Conservation (phyloP, 805 yeast species). For the Lachancea mirantina region DNA sequence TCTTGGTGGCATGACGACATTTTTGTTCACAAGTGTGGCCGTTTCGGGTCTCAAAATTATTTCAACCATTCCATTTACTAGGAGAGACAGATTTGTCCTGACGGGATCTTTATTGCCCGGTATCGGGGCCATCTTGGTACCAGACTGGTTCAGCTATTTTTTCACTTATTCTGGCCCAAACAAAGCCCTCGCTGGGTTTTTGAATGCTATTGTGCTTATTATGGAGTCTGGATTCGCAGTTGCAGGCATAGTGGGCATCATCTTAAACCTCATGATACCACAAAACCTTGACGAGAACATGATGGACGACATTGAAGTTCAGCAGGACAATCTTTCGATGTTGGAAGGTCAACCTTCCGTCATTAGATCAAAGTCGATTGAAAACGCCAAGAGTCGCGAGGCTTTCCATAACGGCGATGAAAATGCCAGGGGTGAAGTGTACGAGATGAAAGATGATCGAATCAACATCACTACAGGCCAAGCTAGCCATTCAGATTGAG, state of each 20-base stretch:
- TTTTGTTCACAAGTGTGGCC: conserved; percentile 68
- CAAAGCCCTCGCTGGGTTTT: conserved; percentile 49
- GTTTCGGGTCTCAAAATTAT: conserved; percentile 68
- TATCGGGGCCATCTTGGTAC: conserved; percentile 57
- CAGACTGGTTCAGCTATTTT: conserved; percentile 55
- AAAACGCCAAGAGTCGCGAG: conserved; percentile 14
- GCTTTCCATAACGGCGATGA: no score
- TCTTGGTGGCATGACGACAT: conserved; percentile 84
- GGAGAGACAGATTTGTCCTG: conserved; percentile 67
- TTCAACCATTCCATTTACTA: conserved; percentile 44
- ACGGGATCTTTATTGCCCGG: conserved; percentile 63
- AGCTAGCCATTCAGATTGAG: conserved; percentile 4
- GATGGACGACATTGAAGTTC: conserved; percentile 22
- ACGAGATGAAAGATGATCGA: conserved; percentile 6
- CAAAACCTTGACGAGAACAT: conserved; percentile 44
- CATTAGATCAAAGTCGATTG: conserved; percentile 4
- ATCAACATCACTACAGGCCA: conserved; percentile 6
- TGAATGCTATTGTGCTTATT: conserved; percentile 60
- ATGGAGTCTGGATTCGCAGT: conserved; percentile 71
- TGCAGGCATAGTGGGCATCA: conserved; percentile 56
- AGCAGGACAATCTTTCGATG: conserved; percentile 20
- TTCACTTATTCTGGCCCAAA: conserved; percentile 64
- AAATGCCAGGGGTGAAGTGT: no score
- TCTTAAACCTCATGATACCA: conserved; percentile 56
- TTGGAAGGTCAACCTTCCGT: conserved; percentile 18